These are phyloP conservation scores for Tylopilus sp. DNA, from an alignment of 1,284 basidiomycete genomes.

Conservation along the genomic window DNA sequence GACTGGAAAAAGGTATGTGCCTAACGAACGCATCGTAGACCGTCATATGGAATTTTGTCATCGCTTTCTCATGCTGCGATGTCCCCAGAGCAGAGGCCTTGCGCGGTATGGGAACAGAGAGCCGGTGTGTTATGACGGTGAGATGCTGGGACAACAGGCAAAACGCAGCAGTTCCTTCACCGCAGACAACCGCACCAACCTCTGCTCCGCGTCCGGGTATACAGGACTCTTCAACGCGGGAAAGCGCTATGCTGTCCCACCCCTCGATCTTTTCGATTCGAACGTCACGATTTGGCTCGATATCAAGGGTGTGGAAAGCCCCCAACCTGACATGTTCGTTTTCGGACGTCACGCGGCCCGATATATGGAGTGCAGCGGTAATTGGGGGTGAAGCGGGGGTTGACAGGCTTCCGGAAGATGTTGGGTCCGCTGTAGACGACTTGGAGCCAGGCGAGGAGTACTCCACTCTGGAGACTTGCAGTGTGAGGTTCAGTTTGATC, in stretches of 20 bases:
- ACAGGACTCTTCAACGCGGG: conserved; percentile 83
- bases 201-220: conserved; percentile 93
- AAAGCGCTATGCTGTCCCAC: conserved; percentile 90
- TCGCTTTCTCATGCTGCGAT: conserved; percentile 82
- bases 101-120: conserved; percentile 87
- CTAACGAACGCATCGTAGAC: conserved; percentile 87
- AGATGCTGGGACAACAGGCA: conserved; percentile 96
- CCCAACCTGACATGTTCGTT: conserved; percentile 92
- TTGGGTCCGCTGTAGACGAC: conserved; percentile 45
- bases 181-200: conserved; percentile 93
- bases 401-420: conserved; percentile 37
- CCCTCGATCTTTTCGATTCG: conserved; percentile 83
- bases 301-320: conserved; percentile 92
- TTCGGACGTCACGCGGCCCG: conserved; percentile 87
- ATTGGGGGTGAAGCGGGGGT: conserved; percentile 40
- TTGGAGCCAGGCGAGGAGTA: conserved; percentile 66
- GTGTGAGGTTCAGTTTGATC: conserved; percentile 80
- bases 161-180: conserved; percentile 92
- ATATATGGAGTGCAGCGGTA: conserved; percentile 77
- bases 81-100: conserved; percentile 83
- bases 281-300: conserved; percentile 91
- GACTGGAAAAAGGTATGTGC: conserved; percentile 80
- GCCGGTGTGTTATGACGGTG: conserved; percentile 90
- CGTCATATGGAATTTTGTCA: conserved; percentile 78
- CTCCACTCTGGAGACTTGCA: conserved; percentile 68